phyloP scores from a whole-genome alignment of 768 basidiomycete genomes.

The Xerocomus spinulosus region DNA sequence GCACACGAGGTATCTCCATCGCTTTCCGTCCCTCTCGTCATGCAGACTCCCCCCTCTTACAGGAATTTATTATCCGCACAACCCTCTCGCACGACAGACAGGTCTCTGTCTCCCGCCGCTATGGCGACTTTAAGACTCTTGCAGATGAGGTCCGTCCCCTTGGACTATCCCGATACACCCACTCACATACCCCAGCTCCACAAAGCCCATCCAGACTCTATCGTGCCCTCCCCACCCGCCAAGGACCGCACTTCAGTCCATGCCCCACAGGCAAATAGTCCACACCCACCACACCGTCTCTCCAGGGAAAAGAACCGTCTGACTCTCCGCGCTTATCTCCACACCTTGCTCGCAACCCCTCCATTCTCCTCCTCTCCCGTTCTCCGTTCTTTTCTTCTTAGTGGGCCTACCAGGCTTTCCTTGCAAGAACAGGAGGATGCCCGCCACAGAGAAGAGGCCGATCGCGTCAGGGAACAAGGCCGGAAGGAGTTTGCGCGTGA shows the following conservation, averaged over 20 bases:
- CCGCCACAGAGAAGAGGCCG: constrained; percentile 78
- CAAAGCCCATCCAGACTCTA: constrained; percentile 78
- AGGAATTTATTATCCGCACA: constrained; percentile 97
- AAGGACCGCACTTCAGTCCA: constrained; percentile 80
- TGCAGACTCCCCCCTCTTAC: constrained; percentile 5
- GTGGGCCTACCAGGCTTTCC: constrained; percentile 64
- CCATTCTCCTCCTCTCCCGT: constrained; percentile 83
- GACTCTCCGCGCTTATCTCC: constrained; percentile 91
- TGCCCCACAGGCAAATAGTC: background rate
- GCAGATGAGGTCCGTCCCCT: constrained; percentile 63
- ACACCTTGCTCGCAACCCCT: constrained; percentile 64
- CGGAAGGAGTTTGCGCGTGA: constrained; percentile 80
- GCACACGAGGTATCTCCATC: constrained; percentile 73
- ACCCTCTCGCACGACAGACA: constrained; percentile 67
- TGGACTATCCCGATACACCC: background rate
- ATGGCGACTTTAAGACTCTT: constrained; percentile 92
- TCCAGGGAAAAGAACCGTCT: constrained; percentile 93
- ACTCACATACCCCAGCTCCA: constrained; percentile 55
- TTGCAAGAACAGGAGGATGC: constrained; percentile 77
- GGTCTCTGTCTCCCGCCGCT: constrained; percentile 84
- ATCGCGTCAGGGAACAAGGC: constrained; percentile 83
- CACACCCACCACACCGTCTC: constrained; percentile 38
- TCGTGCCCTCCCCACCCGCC: constrained; percentile 76
- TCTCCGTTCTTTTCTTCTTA: constrained; percentile 78
- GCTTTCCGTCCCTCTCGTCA: background rate